Evolutionary conservation across 1,284 basidiomycete genomes (phyloP), one percentile per base, ranked within the genome.

Genomic region (Rhizopogon hawkerae): DNA sequence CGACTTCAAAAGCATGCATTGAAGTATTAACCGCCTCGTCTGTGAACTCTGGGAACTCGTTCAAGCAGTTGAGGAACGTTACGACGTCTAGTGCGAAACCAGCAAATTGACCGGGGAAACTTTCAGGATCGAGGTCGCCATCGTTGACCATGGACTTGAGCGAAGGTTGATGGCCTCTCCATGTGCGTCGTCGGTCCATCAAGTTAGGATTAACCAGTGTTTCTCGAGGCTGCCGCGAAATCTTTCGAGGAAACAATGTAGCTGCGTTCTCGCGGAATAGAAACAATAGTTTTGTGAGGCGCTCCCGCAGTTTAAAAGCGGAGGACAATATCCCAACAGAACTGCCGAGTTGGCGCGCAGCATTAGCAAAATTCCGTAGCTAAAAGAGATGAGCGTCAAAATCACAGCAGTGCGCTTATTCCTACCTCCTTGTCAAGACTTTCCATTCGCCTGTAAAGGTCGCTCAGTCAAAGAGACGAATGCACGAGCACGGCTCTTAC

Each of bases 11-110:
- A 1, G 71, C 65, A 23, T 68, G 55, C 56, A 79, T 76, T 14
- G 76, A 77, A 14, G 72, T 65, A 54, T 79, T 77, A 24, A 79
- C 70, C 1, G 70, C 73, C 49, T 79, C 76, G 34, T 79, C 75
- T 23, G 72, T 75, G 46, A 78, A 78, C 59, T 76, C 77, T 1
- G 77, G 76, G 35, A 79, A 79, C 50, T 78, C 77, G 48, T 78
- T 78, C 43, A 79, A 61, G 50, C 75, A 75, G 34, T 75, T 70
- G 29, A 79, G 58, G 50, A 79, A 79, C 0, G 71, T 74, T 26
- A 68, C 69, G 2, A 80, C 69, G 46, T 79, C 77, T 46, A 60
- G 62, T 3, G 78, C 74, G 38, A 79, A 69, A 11, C 62, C 61
- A 49, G 70, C 66, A 23, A 78, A 61, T 60, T 79, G 63, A 6